Evolutionary conservation across 306 rosid species (phyloP).

Genomic region (Cicer judaicum): DNA sequence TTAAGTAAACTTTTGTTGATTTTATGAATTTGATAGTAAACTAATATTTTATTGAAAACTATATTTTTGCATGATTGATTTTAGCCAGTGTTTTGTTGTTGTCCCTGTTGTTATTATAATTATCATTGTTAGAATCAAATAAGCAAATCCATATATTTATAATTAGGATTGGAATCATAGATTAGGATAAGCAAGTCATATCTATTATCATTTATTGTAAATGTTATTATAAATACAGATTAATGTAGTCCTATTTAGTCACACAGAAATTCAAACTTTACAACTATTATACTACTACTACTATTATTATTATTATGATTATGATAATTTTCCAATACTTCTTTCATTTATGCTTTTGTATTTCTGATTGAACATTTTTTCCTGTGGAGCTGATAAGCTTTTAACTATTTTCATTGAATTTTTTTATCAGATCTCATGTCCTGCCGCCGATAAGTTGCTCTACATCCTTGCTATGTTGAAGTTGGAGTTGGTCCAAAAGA

Average conservation of each 20-base stretch:
- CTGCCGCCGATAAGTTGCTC: constrained; percentile 74
- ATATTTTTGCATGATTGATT: not conserved
- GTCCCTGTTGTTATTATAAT: no score
- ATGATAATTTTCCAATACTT: not conserved
- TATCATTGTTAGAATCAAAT: no score
- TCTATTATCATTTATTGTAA: no score
- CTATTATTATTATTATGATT: not conserved
- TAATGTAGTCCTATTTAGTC: no score
- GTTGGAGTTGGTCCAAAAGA: constrained; percentile 91
- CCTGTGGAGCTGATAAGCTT: constrained; percentile 13
- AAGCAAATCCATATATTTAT: no score
- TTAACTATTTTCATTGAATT: constrained; percentile 30
- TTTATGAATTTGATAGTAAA: not conserved
- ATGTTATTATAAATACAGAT: no score
- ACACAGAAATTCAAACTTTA: no score
- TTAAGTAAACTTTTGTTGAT: not conserved
- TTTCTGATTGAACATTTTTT: constrained; percentile 28
- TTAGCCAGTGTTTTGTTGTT: not conserved
- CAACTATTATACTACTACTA: no score
- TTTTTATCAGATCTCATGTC: constrained; percentile 70
- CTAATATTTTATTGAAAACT: constrained; percentile 6
- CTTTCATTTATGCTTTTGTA: constrained; percentile 17
- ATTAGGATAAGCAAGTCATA: no score
- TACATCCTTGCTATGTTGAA: constrained; percentile 81
- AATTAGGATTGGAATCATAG: no score